Evolutionary conservation across 257 asterid species (phyloP), one percentile per base, ranked within the genome.

Genomic region (Haberlea rhodopensis): DNA sequence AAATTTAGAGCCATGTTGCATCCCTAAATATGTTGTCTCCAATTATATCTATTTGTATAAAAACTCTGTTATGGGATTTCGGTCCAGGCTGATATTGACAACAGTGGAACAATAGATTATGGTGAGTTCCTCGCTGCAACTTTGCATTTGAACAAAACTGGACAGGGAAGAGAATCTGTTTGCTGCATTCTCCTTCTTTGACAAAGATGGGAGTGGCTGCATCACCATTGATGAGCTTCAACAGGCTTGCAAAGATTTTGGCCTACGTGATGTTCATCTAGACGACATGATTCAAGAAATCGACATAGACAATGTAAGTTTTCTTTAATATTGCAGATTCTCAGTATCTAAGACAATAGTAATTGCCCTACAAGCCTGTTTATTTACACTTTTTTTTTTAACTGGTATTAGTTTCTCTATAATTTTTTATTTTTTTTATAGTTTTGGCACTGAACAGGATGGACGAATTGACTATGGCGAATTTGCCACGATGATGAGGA

Each of bases 81-180:
- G n/a, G 45, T 49, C 67, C 82, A 94, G 99, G 99, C 99, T 78
- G 99, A 94, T 59, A 78, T 87, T 6, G 96, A 94, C 85, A 90
- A 94, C 79, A 90, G 53, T 69, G 99, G 99, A 45, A 76, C 89
- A 0, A 87, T 94, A 60, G 99, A 89, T 76, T 87, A 94, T 1
- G 97, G 97, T 8, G 99, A 94, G 80, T 94, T 94, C 59, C 77
- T 94, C 2, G 99, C 97, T 24, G 99, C 99, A 40, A 94, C 99
- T 3, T 25, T 94, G 68, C 99, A 87, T 68, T 66, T 87, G 83
- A 94, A 90, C 79, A 94, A 90, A 76, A 87, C n/a, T 90, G 96
- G 99, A 90, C 69, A 82, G 78, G 53, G 97, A 94, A 80, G 99
- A 89, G 70, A 94, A 89, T 70, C 76, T 94, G 48, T 78, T 87